Evolutionary conservation across 1,139 yeast genomes (phyloP), one percentile per base, ranked within the genome.

Genomic region (Spathaspora sp.): DNA sequence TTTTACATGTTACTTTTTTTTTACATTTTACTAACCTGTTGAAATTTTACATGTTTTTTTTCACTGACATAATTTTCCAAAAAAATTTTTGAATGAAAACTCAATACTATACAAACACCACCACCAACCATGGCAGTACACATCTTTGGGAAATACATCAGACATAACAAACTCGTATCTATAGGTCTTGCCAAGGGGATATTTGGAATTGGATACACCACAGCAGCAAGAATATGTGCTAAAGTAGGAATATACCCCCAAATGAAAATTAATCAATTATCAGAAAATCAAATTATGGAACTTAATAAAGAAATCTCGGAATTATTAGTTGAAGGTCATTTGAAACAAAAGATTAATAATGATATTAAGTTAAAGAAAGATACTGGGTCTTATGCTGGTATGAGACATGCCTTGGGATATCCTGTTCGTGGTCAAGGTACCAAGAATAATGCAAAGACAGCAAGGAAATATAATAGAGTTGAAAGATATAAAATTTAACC

Each of bases 361-460:
- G 89, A 93, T 61, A 93, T 93, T 56, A 80, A 81, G 45, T 72
- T 88, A 61, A 90, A 90, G 79, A 82, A 88, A 66, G 72, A 78
- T 53, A 90, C 86, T 47, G 97, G 97, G 25, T 83, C 95, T 26
- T 89, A 86, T 63, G 84, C 84, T 49, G 99, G 99, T 70, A 69
- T 84, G 59, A 83, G 99, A 70, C 99, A 93, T 64, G 87, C 90
- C 44, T 74, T 81, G 70, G 91, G 95, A 47, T 75, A 86, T 49
- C 98, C 98, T 17, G 98, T 90, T 37, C 84, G 86, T 63, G 99
- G 99, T 59, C 99, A 93, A 75, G 80, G 86, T 52, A 93, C 99
- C 16, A 84, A 89, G 72, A 89, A 86, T 52, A 93, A 93, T 63
- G 96, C 95, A 26, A 77, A 78, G 60, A 93, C 96, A 23, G 99